A percentile compares a stretch with the other conserved stretches of the same genome.
Evolutionary conservation across 2,329 filamentous ascomycete species (phyloP).

Genomic region (Paraconiothyrium sp.): DNA sequence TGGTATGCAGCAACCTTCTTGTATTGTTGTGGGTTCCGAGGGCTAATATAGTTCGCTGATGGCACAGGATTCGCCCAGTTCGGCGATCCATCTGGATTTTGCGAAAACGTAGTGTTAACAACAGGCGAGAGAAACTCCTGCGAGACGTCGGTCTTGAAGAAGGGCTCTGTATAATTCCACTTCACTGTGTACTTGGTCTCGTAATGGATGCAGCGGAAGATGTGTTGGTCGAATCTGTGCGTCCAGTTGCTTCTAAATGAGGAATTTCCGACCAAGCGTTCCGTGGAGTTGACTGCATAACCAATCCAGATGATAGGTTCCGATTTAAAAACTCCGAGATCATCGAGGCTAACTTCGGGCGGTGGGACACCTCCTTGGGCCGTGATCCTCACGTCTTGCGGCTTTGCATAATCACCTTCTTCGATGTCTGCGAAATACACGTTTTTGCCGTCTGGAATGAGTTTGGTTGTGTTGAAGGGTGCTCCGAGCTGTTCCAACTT

Average conservation of each 20-base stretch:
- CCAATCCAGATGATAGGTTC: conserved; percentile 51
- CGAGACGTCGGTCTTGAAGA: conserved; percentile 31
- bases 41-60: conserved; percentile 35
- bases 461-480: conserved; percentile 43
- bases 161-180: conserved; percentile 43
- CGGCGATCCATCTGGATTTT: conserved; percentile 47
- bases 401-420: conserved; percentile 39
- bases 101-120: conserved; percentile 41
- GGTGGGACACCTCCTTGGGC: conserved; percentile 43
- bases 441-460: conserved; percentile 40
- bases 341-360: conserved; percentile 22
- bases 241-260: conserved; percentile 39
- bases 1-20: conserved; percentile 49
- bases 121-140: conserved; percentile 39
- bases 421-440: conserved; percentile 43
- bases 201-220: conserved; percentile 46
- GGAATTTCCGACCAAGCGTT: conserved; percentile 30
- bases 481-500: conserved; percentile 35
- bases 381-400: conserved; percentile 34
- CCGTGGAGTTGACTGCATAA: conserved; percentile 39
- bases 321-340: conserved; percentile 43
- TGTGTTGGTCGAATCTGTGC: conserved; percentile 38
- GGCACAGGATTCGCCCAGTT: conserved; percentile 46
- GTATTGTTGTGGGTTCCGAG: conserved; percentile 38
- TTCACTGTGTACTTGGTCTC: conserved; percentile 46